These are phyloP conservation scores for Pseudogymnoascus sp. DNA, from an alignment of 2,329 filamentous ascomycete genomes.

Conservation along the genomic window DNA sequence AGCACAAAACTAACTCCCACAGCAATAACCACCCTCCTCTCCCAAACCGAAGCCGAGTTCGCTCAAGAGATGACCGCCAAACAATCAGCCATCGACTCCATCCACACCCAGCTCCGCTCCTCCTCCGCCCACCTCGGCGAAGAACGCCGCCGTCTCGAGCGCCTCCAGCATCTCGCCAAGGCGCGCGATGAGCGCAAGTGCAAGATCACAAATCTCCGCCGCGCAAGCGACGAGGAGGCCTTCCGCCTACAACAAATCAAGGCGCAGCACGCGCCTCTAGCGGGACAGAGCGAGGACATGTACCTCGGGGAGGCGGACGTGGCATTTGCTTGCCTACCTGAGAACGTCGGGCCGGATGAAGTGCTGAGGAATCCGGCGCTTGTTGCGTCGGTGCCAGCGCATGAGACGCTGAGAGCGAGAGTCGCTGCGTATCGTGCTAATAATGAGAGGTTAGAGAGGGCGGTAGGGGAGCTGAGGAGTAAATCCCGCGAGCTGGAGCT, in stretches of 20 bases:
- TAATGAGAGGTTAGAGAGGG: slow-evolving; percentile 56
- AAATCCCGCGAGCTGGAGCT: slow-evolving; percentile 76
- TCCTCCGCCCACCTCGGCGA: slow-evolving; percentile 71
- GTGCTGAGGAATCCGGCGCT: slow-evolving; percentile 17
- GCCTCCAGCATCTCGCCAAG: slow-evolving; percentile 56
- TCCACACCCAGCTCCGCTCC: slow-evolving; percentile 72
- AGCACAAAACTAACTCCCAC: slow-evolving; percentile 30
- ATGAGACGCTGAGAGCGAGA: slow-evolving; percentile 54
- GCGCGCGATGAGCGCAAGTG: slow-evolving; percentile 55
- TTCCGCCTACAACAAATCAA: slow-evolving; percentile 40
- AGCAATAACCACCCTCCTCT: slow-evolving; percentile 77
- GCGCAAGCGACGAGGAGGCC: slow-evolving; percentile 64
- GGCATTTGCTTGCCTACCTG: slow-evolving; percentile 14
- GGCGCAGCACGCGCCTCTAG: slow-evolving; percentile 30
- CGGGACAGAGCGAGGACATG: slow-evolving; percentile 39
- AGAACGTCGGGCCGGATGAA: slow-evolving; percentile 13
- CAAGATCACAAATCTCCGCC: slow-evolving; percentile 69
- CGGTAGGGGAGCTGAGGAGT: slow-evolving; percentile 63
- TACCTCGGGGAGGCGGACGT: slow-evolving; percentile 29
- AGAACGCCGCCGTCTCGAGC: slow-evolving; percentile 64
- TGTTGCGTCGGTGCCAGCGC: slow-evolving; percentile 41
- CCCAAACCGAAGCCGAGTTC: slow-evolving; percentile 70
- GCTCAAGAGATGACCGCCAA: slow-evolving; percentile 73
- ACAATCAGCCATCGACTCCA: slow-evolving; percentile 71
- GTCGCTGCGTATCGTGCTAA: slow-evolving; percentile 62